Percentiles rank a stretch among this genome's conserved stretches.
Conservation (phyloP, 148 eudicot species). For the Silene conica region DNA sequence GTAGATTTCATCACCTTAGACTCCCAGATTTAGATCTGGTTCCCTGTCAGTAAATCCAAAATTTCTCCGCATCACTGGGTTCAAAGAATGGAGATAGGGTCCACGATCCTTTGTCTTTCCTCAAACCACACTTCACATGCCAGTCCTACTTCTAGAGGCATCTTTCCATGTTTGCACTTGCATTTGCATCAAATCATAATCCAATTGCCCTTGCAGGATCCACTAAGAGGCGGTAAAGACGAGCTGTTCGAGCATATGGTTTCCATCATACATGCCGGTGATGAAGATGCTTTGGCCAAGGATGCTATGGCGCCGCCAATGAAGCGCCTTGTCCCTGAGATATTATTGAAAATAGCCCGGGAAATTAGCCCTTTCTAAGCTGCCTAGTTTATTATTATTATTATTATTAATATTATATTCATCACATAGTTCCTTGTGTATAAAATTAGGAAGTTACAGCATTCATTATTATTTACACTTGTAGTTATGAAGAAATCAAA, state of each 20-base stretch:
- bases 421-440: conserved; percentile 5
- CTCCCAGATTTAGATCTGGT: too few species aligned
- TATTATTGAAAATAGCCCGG: conserved; percentile 62
- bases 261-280: conserved; percentile 55
- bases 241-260: conserved; percentile 69
- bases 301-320: conserved; percentile 74
- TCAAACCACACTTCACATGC: too few species aligned
- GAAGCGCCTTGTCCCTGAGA: conserved; percentile 73
- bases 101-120: too few species aligned
- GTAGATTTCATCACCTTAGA: too few species aligned
- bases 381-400: neutral
- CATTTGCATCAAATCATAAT: neutral
- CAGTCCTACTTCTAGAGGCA: neutral
- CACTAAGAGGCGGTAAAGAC: conserved; percentile 87
- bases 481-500: neutral
- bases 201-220: conserved; percentile 52
- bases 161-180: neutral
- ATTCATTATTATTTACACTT: conserved; percentile 14
- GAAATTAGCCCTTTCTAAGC: conserved; percentile 78
- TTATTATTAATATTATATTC: conserved; percentile 20
- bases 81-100: too few species aligned
- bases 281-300: conserved; percentile 71
- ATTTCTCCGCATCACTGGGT: too few species aligned
- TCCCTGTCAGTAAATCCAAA: too few species aligned
- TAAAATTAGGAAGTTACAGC: conserved; percentile 20